These are phyloP conservation scores for Rosa chinensis DNA, from an alignment of 306 rosid species.

Conservation along the genomic window DNA sequence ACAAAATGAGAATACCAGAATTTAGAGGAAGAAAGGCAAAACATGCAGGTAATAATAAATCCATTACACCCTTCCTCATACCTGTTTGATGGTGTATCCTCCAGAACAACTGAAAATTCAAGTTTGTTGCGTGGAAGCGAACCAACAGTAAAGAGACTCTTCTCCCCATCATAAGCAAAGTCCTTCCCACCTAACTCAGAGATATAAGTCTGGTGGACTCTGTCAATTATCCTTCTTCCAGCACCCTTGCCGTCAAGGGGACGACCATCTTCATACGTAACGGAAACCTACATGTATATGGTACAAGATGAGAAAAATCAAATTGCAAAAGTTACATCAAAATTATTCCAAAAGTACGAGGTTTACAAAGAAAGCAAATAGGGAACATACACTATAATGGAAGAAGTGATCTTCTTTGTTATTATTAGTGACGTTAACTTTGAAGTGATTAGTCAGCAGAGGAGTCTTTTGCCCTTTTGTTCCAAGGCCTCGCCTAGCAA, in stretches of 20 bases:
- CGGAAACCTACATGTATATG: constrained; percentile 51
- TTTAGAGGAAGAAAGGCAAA: neutral
- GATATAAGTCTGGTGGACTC: constrained; percentile 74
- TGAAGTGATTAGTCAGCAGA: constrained; percentile 74
- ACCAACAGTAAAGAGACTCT: constrained; percentile 84
- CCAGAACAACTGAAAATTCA: constrained; percentile 78
- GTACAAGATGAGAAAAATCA: neutral
- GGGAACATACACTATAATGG: constrained; percentile 75
- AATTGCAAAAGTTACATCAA: neutral
- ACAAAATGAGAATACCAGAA: neutral
- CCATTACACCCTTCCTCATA: constrained; percentile 10
- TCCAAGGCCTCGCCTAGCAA: constrained; percentile 64
- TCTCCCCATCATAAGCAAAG: constrained; percentile 92
- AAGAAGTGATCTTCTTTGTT: constrained; percentile 56
- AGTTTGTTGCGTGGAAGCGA: constrained; percentile 79
- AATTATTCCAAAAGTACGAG: neutral
- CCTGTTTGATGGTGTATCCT: constrained; percentile 66
- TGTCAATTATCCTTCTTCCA: constrained; percentile 73
- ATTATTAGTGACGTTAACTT: constrained; percentile 52
- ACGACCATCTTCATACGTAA: constrained; percentile 83
- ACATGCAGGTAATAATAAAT: constrained; percentile 7
- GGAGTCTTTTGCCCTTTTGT: constrained; percentile 57
- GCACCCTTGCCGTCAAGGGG: constrained; percentile 83
- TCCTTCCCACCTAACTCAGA: constrained; percentile 70
- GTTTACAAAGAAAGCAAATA: neutral